Percentiles rank a stretch among this genome's conserved stretches.
phyloP scores from a whole-genome alignment of 2,329 filamentous ascomycete genomes.

The Cadophora gregata region DNA sequence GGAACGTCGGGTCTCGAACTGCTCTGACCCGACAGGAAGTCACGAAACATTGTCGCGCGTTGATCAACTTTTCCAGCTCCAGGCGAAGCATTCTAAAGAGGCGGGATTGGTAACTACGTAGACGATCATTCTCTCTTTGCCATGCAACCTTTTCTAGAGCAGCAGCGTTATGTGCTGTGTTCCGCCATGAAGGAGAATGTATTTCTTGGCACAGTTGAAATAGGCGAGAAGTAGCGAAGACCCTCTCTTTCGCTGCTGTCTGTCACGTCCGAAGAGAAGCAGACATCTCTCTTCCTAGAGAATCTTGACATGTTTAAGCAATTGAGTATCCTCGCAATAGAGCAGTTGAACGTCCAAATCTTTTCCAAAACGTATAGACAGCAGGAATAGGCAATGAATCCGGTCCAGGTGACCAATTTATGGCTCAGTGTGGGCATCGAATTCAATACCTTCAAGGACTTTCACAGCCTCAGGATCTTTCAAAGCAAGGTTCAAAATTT shows the following conservation, averaged over 20 bases:
- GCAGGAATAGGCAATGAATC: too few species aligned
- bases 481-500: too few species aligned
- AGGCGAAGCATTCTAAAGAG: not conserved
- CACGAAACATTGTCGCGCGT: not conserved
- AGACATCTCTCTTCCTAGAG: not conserved
- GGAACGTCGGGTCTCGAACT: slow-evolving; percentile 1
- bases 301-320: not conserved
- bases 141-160: too few species aligned
- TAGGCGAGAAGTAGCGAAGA: not conserved
- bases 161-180: not conserved
- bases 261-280: not conserved
- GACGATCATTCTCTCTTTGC: too few species aligned
- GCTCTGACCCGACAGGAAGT: slow-evolving; percentile 9
- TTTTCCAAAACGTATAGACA: not conserved
- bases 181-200: not conserved
- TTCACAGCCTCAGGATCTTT: too few species aligned
- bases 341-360: too few species aligned
- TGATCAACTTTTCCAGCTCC: not conserved
- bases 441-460: too few species aligned
- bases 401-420: not conserved
- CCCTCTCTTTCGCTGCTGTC: not conserved
- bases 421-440: too few species aligned
- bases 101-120: too few species aligned
- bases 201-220: not conserved
- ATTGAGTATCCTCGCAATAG: not conserved